phyloP scores from a whole-genome alignment of 225 moss, liverwort and hornwort genomes.

The Marchantia paleacea region DNA sequence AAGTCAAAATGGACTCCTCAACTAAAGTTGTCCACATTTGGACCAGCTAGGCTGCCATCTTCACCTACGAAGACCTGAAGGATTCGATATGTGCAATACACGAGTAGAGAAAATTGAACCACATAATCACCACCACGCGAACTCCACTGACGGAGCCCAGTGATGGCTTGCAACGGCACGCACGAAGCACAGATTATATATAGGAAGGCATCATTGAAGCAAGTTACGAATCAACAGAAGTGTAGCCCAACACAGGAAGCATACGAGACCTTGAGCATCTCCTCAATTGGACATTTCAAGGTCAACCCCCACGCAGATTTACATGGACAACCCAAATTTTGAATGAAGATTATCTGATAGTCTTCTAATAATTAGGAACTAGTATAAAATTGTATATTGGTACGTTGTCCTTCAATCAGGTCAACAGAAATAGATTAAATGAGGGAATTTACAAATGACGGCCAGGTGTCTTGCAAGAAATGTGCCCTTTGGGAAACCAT shows the following conservation, averaged over 20 bases:
- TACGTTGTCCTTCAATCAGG: conserved; percentile 1
- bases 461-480: neutral
- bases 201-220: too few relatives aligned
- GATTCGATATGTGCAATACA: neutral
- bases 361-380: neutral
- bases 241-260: too few relatives aligned
- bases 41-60: neutral
- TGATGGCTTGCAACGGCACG: neutral
- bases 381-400: neutral
- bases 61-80: neutral
- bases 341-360: neutral
- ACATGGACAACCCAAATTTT: neutral
- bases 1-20: neutral
- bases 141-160: neutral
- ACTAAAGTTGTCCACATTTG: neutral
- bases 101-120: neutral
- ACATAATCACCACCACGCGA: neutral
- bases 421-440: neutral
- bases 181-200: too few relatives aligned
- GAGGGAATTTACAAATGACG: conserved; percentile 12
- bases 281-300: neutral
- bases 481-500: neutral
- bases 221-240: too few relatives aligned
- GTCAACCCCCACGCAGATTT: neutral
- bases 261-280: too few relatives aligned